These are phyloP conservation scores for Talaromyces islandicus DNA, from an alignment of 2,329 filamentous ascomycete species.

Conservation along the genomic window DNA sequence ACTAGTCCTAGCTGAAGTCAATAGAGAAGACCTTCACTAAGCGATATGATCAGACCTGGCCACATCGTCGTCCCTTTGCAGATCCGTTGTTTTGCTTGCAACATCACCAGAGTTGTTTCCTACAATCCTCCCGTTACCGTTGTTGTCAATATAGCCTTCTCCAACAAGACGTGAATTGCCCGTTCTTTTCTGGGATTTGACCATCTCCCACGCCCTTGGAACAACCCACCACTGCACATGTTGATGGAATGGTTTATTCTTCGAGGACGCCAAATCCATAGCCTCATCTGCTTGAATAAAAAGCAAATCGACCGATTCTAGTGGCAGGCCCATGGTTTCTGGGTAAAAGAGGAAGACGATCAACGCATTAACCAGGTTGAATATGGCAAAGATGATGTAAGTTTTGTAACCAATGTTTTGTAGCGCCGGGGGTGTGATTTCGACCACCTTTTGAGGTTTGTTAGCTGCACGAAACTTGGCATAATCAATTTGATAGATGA, in stretches of 20 bases:
- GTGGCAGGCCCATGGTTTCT: slow-evolving; percentile 31
- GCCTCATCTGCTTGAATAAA: slow-evolving; percentile 16
- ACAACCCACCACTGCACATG: slow-evolving; percentile 4
- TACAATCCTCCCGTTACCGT: not conserved
- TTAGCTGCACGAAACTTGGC: not conserved
- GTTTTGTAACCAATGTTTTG: slow-evolving; percentile 54
- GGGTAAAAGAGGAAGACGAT: slow-evolving; percentile 29
- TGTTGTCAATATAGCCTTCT: not conserved
- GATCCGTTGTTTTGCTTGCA: not conserved
- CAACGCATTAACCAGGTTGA: slow-evolving; percentile 41
- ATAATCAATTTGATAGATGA: not conserved
- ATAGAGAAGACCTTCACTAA: not conserved
- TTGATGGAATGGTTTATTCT: not conserved
- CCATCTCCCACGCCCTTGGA: slow-evolving; percentile 2
- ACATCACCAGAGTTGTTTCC: not conserved
- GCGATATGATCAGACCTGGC: not conserved
- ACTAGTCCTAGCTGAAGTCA: not conserved
- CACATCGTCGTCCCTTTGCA: not conserved
- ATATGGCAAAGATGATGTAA: slow-evolving; percentile 61
- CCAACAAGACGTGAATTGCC: not conserved
- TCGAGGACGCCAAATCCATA: not conserved
- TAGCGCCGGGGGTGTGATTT: slow-evolving; percentile 57
- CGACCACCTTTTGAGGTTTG: slow-evolving; percentile 40
- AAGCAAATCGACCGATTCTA: slow-evolving; percentile 37
- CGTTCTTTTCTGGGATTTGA: not conserved